Evolutionary conservation across 495 filamentous ascomycete genomes (phyloP), one percentile per base, ranked within the genome.

Genomic region (Tuber aestivum): DNA sequence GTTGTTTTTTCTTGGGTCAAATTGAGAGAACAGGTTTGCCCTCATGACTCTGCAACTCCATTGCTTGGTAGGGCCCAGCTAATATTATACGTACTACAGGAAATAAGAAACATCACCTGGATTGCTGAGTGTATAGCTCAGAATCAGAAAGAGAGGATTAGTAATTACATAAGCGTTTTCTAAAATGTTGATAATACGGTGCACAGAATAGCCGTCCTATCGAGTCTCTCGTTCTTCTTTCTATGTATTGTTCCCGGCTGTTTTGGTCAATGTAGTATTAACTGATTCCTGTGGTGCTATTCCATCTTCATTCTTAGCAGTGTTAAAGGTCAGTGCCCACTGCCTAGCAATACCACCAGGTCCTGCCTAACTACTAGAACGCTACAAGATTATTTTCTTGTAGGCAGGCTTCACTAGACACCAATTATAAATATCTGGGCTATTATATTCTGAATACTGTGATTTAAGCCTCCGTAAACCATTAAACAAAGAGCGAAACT

Each of bases 41-140:
- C 14, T 4, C 40, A 50, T 44, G 45, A 71, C 20, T 37, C 21
- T 70, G 41, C 41, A 23, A 6, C 41, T 32, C 61, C 32, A 16
- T 35, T 18, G 35, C 27, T 65, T 65, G 27, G 56, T 18, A 27
- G n/a, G 44, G 9, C 32, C 41, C 71, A n/a, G 6, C 32, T 75
- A 75, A 72, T 61, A 74, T 10, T 50, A 41, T 71, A 72, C 69
- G 70, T 27, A 44, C 61, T 78, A n/a, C 76, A 97, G 95, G 95
- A 99, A 92, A 97, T 98, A 83, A 92, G 95, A 56, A 99, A 99
- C 82, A 95, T 99, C 82, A 98, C 95, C 70, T 99, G 95, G 95
- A 99, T 99, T 83, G 91, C 96, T 14, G 95, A 99, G 85, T 99
- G 95, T 86, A 99, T 99, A 89, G 95, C 95, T 70, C 95, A 99